Conservation (phyloP, 345 rosid genomes). For the Brassica rapa region DNA sequence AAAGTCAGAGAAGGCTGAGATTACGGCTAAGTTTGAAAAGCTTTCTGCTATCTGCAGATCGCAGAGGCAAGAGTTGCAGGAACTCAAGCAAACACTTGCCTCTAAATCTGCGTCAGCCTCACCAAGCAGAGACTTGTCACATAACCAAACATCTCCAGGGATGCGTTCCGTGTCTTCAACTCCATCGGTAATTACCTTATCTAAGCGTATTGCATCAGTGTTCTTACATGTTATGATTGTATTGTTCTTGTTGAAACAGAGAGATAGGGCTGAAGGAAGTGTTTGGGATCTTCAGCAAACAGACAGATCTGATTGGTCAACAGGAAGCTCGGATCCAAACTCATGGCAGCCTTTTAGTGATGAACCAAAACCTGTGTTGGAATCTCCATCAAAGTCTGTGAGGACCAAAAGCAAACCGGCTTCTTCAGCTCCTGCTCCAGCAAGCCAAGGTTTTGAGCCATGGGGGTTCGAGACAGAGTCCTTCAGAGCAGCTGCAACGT, state of each 20-base stretch:
- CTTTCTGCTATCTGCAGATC: slow-evolving; percentile 93
- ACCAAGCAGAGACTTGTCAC: slow-evolving; percentile 51
- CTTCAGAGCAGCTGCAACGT: slow-evolving; percentile 52
- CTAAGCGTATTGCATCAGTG: slow-evolving; percentile 16
- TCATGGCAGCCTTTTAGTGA: slow-evolving; percentile 84
- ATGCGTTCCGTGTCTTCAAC: slow-evolving; percentile 40
- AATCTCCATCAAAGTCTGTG: slow-evolving; percentile 53
- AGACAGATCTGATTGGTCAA: slow-evolving; percentile 53
- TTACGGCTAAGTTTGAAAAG: slow-evolving; percentile 80
- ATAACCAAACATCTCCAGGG: slow-evolving; percentile 51
- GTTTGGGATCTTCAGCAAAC: slow-evolving; percentile 46
- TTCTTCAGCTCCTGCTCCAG: slow-evolving; percentile 44
- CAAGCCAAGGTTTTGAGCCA: slow-evolving; percentile 51
- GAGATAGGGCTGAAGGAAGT: slow-evolving; percentile 46
- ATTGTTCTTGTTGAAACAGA: slow-evolving; percentile 42
- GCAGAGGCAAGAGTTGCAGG: slow-evolving; percentile 95
- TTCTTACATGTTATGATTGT: slow-evolving; percentile 1
- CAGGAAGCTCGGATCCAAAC: slow-evolving; percentile 52
- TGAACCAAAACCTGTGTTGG: slow-evolving; percentile 50
- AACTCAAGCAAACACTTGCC: slow-evolving; percentile 81
- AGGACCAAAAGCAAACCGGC: slow-evolving; percentile 61
- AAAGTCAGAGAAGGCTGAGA: slow-evolving; percentile 74
- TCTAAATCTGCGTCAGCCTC: slow-evolving; percentile 58
- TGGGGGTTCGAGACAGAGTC: slow-evolving; percentile 90
- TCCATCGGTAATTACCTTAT: slow-evolving; percentile 47